These are phyloP conservation scores for Rhizophagus clarus DNA, from an alignment of 192 early-diverging fungal species.

Conservation along the genomic window DNA sequence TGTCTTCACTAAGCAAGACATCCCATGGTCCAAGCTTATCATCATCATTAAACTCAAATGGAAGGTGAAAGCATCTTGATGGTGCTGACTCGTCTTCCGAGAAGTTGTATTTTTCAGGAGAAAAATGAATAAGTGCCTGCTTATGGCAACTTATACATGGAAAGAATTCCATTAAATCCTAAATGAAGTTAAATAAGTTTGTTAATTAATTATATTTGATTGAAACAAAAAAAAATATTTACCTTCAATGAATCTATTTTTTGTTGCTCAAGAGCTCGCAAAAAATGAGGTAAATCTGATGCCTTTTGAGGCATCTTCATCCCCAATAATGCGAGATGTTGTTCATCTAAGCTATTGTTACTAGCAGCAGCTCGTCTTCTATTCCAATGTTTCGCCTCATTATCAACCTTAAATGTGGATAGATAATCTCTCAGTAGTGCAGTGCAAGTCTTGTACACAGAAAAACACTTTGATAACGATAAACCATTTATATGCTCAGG, in stretches of 20 bases:
- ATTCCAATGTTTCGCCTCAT: background rate
- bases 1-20: conserved; percentile 22
- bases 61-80: background rate
- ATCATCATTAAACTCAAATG: conserved; percentile 24
- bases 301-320: background rate
- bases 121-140: background rate
- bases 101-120: background rate
- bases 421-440: background rate
- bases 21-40: conserved; percentile 25
- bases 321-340: background rate
- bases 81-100: background rate
- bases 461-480: background rate
- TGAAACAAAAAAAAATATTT: background rate
- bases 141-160: conserved; percentile 7
- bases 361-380: too few species aligned
- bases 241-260: background rate
- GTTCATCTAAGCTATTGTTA: background rate
- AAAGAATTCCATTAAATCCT: background rate
- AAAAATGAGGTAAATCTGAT: background rate
- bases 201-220: too few species aligned
- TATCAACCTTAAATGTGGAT: too few species aligned
- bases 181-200: background rate
- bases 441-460: conserved; percentile 4
- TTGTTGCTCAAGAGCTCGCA: background rate
- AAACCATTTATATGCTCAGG: background rate